Evolutionary conservation across 2,329 filamentous ascomycete species (phyloP), one percentile per base, ranked within the genome.

Genomic region (Didymella glomerata): DNA sequence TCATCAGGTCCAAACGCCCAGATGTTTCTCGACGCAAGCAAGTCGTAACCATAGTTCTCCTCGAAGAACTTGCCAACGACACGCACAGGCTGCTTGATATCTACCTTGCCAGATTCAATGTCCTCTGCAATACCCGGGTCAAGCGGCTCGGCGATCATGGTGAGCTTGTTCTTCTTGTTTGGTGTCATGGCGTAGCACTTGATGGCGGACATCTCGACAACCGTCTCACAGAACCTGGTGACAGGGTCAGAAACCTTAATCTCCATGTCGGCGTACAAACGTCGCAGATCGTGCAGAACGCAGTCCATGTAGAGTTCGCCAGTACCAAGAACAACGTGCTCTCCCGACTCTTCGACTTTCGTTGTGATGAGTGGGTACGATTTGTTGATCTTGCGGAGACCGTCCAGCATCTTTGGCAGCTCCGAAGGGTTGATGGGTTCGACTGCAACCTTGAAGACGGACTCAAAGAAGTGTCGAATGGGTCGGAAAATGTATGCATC

Each of bases 271-370:
- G 95, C 93, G 74, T 97, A 99, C n/a, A 98, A 79, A 40, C 89
- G 87, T 53, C 95, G 90, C 46, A 99, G 84, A 74, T 99, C 95
- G 77, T 99, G 95, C 45, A 99, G 84, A 3, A 99, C 94, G 71
- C 95, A 99, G 77, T 99, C 95, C 93, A 99, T 98, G 81, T 99
- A 99, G n/a, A 99, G 83, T 77, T 99, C 95, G 60, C 95, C 95
- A 0, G 95, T 99, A 24, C 95, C 95, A 4, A 99, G 86, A 46
- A 99, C 85, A 65, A 99, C 90, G 74, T 99, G 95, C 78, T 99
- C 95, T 49, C 95, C 95, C 1, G 93, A 97, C 79, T 99, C 95
- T 76, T 99, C 95, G 3, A 99, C 95, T 77, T 98, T 98, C 4
- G 95, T 99, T 13, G 91, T 92, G 68, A 98, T 91, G 25, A 99